A percentile compares a stretch with the other conserved stretches of the same genome.
Evolutionary conservation across 2,329 filamentous ascomycete species (phyloP).

Genomic region (Cyanodermella asteris): DNA sequence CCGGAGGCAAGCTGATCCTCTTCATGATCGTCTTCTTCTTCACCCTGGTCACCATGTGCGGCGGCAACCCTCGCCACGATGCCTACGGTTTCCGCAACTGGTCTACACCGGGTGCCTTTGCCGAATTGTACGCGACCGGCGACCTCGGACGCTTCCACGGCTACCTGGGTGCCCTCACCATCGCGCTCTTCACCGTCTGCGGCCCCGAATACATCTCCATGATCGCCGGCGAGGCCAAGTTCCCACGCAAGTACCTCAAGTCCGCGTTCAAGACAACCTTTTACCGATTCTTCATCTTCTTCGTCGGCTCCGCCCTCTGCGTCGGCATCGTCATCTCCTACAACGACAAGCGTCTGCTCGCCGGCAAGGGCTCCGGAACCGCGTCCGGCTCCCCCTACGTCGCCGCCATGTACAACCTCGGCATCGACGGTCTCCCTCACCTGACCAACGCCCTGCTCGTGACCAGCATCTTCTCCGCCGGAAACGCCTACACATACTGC

Average conservation of each 20-base stretch:
- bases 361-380: conserved; percentile 32
- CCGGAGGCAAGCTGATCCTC: conserved; percentile 28
- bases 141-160: conserved; percentile 29
- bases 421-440: conserved; percentile 39
- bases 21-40: conserved; percentile 29
- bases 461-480: conserved; percentile 57
- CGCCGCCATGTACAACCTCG: conserved; percentile 28
- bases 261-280: conserved; percentile 37
- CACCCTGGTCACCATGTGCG: conserved; percentile 33
- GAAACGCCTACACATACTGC: conserved; percentile 57
- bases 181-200: conserved; percentile 32
- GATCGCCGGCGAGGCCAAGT: conserved; percentile 35
- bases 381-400: conserved; percentile 18
- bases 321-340: conserved; percentile 39
- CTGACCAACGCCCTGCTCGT: conserved; percentile 62
- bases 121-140: conserved; percentile 24
- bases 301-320: conserved; percentile 33
- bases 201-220: conserved; percentile 34
- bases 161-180: conserved; percentile 27
- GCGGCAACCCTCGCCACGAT: conserved; percentile 30
- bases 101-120: conserved; percentile 25
- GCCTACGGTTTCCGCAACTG: conserved; percentile 31
- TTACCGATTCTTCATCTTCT: conserved; percentile 41
- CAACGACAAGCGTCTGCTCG: conserved; percentile 27
- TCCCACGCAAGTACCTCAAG: conserved; percentile 35